Percentiles rank a stretch among this genome's conserved stretches.
Conservation (phyloP, 495 filamentous ascomycete species). For the Tetracladium marchalianum region DNA sequence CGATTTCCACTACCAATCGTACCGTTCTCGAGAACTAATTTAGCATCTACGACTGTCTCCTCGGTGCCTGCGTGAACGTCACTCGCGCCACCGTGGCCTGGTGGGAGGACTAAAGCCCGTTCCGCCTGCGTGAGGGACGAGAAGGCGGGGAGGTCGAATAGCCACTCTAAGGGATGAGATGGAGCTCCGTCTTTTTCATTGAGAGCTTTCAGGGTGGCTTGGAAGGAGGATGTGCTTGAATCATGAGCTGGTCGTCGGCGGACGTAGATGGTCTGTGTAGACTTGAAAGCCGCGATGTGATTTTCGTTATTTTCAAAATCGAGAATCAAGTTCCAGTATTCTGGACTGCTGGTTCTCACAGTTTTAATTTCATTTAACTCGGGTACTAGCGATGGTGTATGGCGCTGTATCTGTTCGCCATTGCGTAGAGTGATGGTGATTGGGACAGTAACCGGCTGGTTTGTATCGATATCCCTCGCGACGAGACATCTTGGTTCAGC, state of each 20-base stretch:
- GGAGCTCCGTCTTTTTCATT: constrained; percentile 33
- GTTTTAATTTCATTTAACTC: constrained; percentile 58
- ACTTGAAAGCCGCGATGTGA: constrained; percentile 60
- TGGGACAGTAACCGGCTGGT: constrained; percentile 65
- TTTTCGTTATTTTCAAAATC: constrained; percentile 60
- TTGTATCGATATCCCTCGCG: constrained; percentile 71
- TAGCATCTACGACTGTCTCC: constrained; percentile 66
- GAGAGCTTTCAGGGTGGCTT: constrained; percentile 61
- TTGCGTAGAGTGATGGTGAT: constrained; percentile 46
- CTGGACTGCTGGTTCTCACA: constrained; percentile 56
- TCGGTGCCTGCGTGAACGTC: constrained; percentile 37
- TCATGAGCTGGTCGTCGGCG: constrained; percentile 65
- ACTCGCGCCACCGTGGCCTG: constrained; percentile 36
- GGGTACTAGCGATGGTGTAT: constrained; percentile 76
- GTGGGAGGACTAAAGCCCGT: constrained; percentile 60
- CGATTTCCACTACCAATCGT: constrained; percentile 47
- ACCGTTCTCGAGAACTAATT: constrained; percentile 58
- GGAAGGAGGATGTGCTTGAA: constrained; percentile 60
- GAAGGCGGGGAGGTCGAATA: constrained; percentile 58
- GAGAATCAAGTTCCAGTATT: constrained; percentile 79
- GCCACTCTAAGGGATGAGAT: constrained; percentile 55
- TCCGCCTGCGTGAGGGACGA: constrained; percentile 64
- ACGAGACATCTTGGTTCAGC: constrained; percentile 84
- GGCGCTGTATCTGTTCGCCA: constrained; percentile 28
- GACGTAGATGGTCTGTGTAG: constrained; percentile 70